A percentile compares a stretch with the other conserved stretches of the same genome.
phyloP scores from a whole-genome alignment of 495 filamentous ascomycete genomes.

The Hyaloscypha bicolor region DNA sequence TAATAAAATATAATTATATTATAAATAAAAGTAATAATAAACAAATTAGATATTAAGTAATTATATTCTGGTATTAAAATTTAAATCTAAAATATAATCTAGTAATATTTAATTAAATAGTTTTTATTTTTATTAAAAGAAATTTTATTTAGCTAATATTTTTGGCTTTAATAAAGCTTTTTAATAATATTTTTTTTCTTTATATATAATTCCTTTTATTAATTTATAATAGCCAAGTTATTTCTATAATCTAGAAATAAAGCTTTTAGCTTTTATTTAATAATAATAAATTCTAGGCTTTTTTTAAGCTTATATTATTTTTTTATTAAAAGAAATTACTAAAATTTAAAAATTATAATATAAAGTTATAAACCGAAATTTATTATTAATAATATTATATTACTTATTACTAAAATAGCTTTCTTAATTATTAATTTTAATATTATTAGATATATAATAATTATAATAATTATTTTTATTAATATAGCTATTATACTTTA shows the following conservation, averaged over 20 bases:
- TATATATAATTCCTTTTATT: slow-evolving; percentile 25
- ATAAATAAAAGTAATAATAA: slow-evolving; percentile 22
- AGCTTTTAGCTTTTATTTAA: slow-evolving; percentile 28
- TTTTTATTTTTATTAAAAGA: slow-evolving; percentile 14
- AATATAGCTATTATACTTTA: slow-evolving; percentile 30
- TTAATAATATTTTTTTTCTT: slow-evolving; percentile 29
- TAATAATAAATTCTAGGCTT: slow-evolving; percentile 24
- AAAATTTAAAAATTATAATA: slow-evolving; percentile 32
- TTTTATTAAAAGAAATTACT: slow-evolving; percentile 30
- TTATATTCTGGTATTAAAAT: no score
- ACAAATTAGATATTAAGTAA: slow-evolving; percentile 31
- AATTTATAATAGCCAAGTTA: slow-evolving; percentile 21
- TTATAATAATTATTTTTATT: slow-evolving; percentile 24
- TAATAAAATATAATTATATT: slow-evolving; percentile 14
- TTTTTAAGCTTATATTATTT: no score
- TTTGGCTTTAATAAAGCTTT: slow-evolving; percentile 26
- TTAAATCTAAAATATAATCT: slow-evolving; percentile 27
- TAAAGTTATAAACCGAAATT: slow-evolving; percentile 29
- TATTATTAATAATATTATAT: slow-evolving; percentile 27
- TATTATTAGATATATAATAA: slow-evolving; percentile 31
- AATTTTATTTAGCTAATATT: slow-evolving; percentile 24
- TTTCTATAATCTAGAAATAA: slow-evolving; percentile 20
- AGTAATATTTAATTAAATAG: slow-evolving; percentile 20
- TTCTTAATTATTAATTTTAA: slow-evolving; percentile 27
- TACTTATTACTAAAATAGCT: slow-evolving; percentile 28